Conservation (phyloP, 2,329 filamentous ascomycete genomes). For the Aspergillus cejpii region DNA sequence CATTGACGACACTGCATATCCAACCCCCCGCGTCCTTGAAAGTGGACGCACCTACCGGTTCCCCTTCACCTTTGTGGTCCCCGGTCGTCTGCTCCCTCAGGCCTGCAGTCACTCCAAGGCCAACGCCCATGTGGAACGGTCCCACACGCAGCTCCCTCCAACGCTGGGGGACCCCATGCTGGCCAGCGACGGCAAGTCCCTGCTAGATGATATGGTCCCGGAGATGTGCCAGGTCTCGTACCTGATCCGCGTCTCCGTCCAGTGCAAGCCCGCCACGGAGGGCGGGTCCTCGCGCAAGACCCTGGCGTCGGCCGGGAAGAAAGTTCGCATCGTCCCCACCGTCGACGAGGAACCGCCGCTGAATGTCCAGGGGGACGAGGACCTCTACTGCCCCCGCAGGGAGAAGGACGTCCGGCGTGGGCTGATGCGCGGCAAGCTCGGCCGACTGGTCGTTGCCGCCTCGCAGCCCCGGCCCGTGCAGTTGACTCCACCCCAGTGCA, state of each 20-base stretch:
- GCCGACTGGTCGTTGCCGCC: slow-evolving; percentile 52
- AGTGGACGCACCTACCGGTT: slow-evolving; percentile 53
- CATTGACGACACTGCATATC: slow-evolving; percentile 48
- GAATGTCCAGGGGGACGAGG: slow-evolving; percentile 41
- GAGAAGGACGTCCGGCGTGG: slow-evolving; percentile 58
- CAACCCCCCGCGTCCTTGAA: slow-evolving; percentile 49
- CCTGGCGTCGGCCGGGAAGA: slow-evolving; percentile 48
- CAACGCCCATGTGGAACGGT: slow-evolving; percentile 48
- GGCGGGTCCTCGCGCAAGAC: slow-evolving; percentile 26
- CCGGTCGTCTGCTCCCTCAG: slow-evolving; percentile 53
- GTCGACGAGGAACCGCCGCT: slow-evolving; percentile 56
- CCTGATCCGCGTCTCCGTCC: slow-evolving; percentile 45
- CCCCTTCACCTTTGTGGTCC: slow-evolving; percentile 59
- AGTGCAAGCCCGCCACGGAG: slow-evolving; percentile 6
- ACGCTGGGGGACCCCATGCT: slow-evolving; percentile 54
- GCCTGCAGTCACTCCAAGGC: slow-evolving; percentile 51
- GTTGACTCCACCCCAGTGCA: slow-evolving; percentile 40
- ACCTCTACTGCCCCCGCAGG: slow-evolving; percentile 48
- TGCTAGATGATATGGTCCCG: slow-evolving; percentile 57
- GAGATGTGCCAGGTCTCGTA: slow-evolving; percentile 58
- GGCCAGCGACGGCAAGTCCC: slow-evolving; percentile 43
- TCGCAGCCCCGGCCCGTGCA: slow-evolving; percentile 53
- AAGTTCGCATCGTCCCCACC: slow-evolving; percentile 55
- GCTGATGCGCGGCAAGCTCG: slow-evolving; percentile 52
- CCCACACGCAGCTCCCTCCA: slow-evolving; percentile 55